phyloP scores from a whole-genome alignment of 257 asterid genomes.

The Mitragyna speciosa region DNA sequence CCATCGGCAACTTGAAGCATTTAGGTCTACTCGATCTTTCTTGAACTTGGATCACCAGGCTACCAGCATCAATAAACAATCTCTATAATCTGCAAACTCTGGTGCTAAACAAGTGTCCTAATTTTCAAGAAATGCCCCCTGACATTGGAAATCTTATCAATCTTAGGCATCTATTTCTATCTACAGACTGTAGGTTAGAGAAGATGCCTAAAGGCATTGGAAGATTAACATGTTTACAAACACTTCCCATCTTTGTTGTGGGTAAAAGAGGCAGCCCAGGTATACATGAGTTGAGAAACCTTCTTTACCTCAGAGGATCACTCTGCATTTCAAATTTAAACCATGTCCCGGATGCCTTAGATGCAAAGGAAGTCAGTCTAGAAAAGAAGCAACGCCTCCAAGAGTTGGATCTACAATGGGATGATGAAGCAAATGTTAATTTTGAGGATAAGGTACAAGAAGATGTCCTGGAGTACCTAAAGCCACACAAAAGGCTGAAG shows the following conservation, averaged over 20 bases:
- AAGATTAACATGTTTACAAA: conserved; percentile 6
- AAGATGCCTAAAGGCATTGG: conserved; percentile 4
- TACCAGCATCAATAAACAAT: not conserved
- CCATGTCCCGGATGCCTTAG: not conserved
- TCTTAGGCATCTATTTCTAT: conserved; percentile 6
- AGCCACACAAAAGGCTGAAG: conserved; percentile 2
- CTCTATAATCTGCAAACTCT: conserved; percentile 11
- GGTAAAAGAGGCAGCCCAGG: conserved; percentile 1
- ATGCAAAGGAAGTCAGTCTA: conserved; percentile 1
- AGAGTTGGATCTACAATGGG: conserved; percentile 9
- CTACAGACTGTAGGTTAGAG: not conserved
- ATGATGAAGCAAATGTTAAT: not conserved
- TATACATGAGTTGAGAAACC: conserved; percentile 1
- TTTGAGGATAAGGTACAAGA: not conserved
- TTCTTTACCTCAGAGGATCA: conserved; percentile 3
- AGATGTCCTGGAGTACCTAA: conserved; percentile 5
- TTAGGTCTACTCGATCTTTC: conserved; percentile 5
- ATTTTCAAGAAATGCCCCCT: not conserved
- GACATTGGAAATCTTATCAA: not conserved
- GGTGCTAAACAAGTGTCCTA: not conserved
- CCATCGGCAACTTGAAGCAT: not conserved
- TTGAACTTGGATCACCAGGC: not conserved
- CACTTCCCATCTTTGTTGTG: not conserved
- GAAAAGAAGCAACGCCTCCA: not conserved
- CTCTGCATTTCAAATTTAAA: conserved; percentile 3